Evolutionary conservation across 352 stramenopile species (phyloP).

Genomic region (Plasmopara viticola): DNA sequence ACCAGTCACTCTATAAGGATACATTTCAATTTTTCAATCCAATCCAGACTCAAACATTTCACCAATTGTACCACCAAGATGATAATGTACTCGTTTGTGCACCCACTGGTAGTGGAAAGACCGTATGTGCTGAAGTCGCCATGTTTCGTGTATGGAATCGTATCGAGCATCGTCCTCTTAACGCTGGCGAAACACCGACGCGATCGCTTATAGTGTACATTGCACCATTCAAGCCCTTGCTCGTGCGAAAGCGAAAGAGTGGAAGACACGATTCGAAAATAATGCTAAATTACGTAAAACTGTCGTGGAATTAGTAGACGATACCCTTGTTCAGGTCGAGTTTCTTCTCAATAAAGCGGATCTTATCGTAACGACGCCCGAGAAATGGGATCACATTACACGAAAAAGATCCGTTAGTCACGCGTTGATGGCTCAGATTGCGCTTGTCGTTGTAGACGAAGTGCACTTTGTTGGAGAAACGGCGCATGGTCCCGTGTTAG

Average conservation of each 20-base stretch:
- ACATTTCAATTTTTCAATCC: conserved; percentile 86
- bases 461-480: conserved; percentile 97
- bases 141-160: conserved; percentile 93
- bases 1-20: conserved; percentile 89
- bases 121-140: conserved; percentile 94
- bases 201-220: conserved; percentile 94
- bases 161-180: conserved; percentile 3
- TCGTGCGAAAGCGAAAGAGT: conserved; percentile 95
- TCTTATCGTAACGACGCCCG: conserved; percentile 96
- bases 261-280: conserved; percentile 90
- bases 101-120: conserved; percentile 96
- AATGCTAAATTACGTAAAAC: conserved; percentile 76
- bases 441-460: conserved; percentile 95
- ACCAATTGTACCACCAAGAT: conserved; percentile 95
- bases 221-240: conserved; percentile 95
- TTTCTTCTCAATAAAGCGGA: conserved; percentile 87
- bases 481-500: conserved; percentile 85
- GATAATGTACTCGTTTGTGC: conserved; percentile 94
- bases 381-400: conserved; percentile 98
- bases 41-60: conserved; percentile 98
- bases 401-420: conserved; percentile 79
- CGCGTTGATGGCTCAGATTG: conserved; percentile 59
- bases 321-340: conserved; percentile 92
- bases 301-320: conserved; percentile 96
- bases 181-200: not conserved